A percentile compares a stretch with the other conserved stretches of the same genome.
These are phyloP conservation scores for Yamadazyma philogaea DNA, from an alignment of 805 yeast genomes.

Conservation along the genomic window DNA sequence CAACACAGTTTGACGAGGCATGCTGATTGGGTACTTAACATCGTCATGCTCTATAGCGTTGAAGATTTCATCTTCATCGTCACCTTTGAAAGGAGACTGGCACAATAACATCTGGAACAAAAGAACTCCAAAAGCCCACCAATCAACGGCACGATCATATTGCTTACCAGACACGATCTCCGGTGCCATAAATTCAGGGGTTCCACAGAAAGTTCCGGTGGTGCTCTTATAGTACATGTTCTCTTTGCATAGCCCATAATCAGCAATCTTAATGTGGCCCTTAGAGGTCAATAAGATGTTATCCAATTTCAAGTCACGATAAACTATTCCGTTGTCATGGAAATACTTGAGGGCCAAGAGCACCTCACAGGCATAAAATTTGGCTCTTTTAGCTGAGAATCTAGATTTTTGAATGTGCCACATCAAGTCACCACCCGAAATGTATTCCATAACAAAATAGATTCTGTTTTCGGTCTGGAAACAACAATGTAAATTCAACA, in stretches of 20 bases:
- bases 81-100: constrained; percentile 96
- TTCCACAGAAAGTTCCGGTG: constrained; percentile 95
- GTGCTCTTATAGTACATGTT: constrained; percentile 81
- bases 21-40: constrained; percentile 92
- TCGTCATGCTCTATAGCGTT: constrained; percentile 96
- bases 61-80: constrained; percentile 94
- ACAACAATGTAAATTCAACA: constrained; percentile 86
- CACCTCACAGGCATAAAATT: constrained; percentile 96
- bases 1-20: constrained; percentile 96
- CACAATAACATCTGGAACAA: constrained; percentile 95
- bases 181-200: constrained; percentile 99
- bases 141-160: constrained; percentile 92
- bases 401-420: constrained; percentile 96
- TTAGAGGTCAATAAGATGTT: constrained; percentile 83
- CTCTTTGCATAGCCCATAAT: constrained; percentile 96
- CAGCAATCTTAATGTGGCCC: constrained; percentile 96
- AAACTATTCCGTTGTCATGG: constrained; percentile 93
- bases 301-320: constrained; percentile 94
- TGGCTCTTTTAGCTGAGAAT: constrained; percentile 87
- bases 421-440: constrained; percentile 98
- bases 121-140: constrained; percentile 99
- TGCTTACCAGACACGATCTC: constrained; percentile 91
- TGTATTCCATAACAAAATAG: constrained; percentile 97
- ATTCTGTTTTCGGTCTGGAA: constrained; percentile 97
- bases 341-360: constrained; percentile 84